Conservation (phyloP, 2,329 filamentous ascomycete species). For the Aspergillus spinulosporus region DNA sequence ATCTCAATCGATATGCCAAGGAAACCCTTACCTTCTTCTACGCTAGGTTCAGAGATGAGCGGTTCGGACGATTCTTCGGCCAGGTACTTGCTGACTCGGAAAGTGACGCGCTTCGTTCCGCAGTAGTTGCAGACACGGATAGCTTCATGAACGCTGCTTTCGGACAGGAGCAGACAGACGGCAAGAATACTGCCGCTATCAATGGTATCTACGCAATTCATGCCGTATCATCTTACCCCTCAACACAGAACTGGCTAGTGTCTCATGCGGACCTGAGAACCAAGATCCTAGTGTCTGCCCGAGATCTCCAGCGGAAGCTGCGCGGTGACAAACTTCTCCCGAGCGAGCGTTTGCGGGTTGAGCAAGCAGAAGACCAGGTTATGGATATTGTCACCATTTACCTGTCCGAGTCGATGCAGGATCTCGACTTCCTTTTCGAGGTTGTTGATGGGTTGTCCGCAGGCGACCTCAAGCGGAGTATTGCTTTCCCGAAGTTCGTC, state of each 20-base stretch:
- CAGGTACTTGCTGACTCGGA: slow-evolving; percentile 77
- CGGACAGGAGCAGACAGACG: slow-evolving; percentile 64
- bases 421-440: slow-evolving; percentile 80
- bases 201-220: slow-evolving; percentile 86
- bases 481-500: slow-evolving; percentile 76
- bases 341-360: slow-evolving; percentile 75
- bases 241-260: slow-evolving; percentile 66
- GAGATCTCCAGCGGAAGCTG: slow-evolving; percentile 74
- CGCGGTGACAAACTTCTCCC: slow-evolving; percentile 68
- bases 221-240: slow-evolving; percentile 69
- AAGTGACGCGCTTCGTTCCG: slow-evolving; percentile 72
- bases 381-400: slow-evolving; percentile 83
- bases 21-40: slow-evolving; percentile 82
- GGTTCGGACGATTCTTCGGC: slow-evolving; percentile 85
- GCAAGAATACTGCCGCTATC: slow-evolving; percentile 74
- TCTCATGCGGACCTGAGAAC: slow-evolving; percentile 59
- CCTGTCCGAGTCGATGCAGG: slow-evolving; percentile 69
- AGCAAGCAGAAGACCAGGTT: slow-evolving; percentile 85
- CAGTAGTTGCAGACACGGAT: slow-evolving; percentile 71
- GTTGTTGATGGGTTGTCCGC: slow-evolving; percentile 81
- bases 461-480: slow-evolving; percentile 75
- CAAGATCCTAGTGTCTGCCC: slow-evolving; percentile 64
- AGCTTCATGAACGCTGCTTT: slow-evolving; percentile 65
- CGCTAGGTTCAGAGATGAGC: slow-evolving; percentile 77
- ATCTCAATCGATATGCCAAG: slow-evolving; percentile 87